Conservation (phyloP, 768 basidiomycete species). For the Termitomyces sp. region DNA sequence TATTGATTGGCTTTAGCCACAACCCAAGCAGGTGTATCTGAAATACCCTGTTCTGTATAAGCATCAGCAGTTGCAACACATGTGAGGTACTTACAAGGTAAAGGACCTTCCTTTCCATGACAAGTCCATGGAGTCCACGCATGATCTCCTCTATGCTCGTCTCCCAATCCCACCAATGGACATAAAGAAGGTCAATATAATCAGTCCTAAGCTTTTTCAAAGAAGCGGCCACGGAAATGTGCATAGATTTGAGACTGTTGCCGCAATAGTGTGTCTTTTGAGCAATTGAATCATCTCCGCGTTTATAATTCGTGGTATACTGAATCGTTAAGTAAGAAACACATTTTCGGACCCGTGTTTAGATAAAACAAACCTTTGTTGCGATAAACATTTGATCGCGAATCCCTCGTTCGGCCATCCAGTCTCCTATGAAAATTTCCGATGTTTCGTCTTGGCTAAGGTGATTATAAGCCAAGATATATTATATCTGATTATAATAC, state of each 20-base stretch:
- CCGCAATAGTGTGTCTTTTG: conserved; percentile 38
- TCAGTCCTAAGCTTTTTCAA: conserved; percentile 40
- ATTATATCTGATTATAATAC: background rate
- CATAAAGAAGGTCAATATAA: conserved; percentile 42
- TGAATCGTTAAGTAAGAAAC: background rate
- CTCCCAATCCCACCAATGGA: conserved; percentile 48
- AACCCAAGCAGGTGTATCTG: conserved; percentile 37
- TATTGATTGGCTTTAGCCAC: conserved; percentile 40
- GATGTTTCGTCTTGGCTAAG: conserved; percentile 31
- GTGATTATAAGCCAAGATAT: background rate
- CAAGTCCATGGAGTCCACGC: conserved; percentile 46
- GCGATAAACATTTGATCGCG: conserved; percentile 41
- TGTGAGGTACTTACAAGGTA: conserved; percentile 27
- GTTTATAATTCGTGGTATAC: conserved; percentile 27
- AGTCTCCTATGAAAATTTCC: conserved; percentile 43
- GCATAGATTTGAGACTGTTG: conserved; percentile 40
- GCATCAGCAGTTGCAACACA: background rate
- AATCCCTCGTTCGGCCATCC: conserved; percentile 34
- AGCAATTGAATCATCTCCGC: conserved; percentile 14
- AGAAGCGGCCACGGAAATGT: conserved; percentile 33
- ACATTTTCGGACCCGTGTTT: background rate
- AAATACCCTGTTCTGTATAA: conserved; percentile 19
- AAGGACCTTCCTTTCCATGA: conserved; percentile 44
- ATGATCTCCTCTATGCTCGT: conserved; percentile 53
- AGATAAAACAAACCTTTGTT: conserved; percentile 25